phyloP scores from a whole-genome alignment of 108 stramenopile species.

The Chaetoceros tenuissimus region DNA sequence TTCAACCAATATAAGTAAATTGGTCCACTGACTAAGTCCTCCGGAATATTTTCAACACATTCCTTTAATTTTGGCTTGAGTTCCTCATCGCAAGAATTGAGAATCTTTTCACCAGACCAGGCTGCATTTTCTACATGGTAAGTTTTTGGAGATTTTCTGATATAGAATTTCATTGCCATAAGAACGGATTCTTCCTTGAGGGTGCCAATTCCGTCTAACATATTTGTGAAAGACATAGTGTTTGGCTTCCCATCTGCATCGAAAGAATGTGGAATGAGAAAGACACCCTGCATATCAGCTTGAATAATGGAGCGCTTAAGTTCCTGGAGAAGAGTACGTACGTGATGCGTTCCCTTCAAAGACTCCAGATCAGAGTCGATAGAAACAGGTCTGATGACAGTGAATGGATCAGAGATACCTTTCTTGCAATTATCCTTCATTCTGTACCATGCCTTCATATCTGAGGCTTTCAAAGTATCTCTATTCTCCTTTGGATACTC shows the following conservation, averaged over 20 bases:
- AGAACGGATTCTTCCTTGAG: not conserved
- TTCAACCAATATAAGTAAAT: not conserved
- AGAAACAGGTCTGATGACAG: not conserved
- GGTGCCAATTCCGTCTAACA: not conserved
- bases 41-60: not conserved
- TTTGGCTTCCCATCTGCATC: not conserved
- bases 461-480: not conserved
- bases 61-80: not conserved
- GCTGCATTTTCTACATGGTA: not conserved
- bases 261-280: not conserved
- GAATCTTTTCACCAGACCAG: not conserved
- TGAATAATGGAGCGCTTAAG: not conserved
- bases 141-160: not conserved
- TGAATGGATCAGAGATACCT: not conserved
- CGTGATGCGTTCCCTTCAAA: not conserved
- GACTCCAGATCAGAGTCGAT: not conserved
- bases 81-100: not conserved
- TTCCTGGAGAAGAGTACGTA: not conserved
- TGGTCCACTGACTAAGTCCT: not conserved
- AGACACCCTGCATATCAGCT: not conserved
- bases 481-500: not conserved
- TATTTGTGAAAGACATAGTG: not conserved
- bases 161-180: not conserved
- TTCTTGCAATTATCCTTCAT: not conserved
- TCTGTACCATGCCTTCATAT: not conserved